Evolutionary conservation across 2,329 filamentous ascomycete genomes (phyloP).

Genomic region (Ophiocordyceps sinensis): DNA sequence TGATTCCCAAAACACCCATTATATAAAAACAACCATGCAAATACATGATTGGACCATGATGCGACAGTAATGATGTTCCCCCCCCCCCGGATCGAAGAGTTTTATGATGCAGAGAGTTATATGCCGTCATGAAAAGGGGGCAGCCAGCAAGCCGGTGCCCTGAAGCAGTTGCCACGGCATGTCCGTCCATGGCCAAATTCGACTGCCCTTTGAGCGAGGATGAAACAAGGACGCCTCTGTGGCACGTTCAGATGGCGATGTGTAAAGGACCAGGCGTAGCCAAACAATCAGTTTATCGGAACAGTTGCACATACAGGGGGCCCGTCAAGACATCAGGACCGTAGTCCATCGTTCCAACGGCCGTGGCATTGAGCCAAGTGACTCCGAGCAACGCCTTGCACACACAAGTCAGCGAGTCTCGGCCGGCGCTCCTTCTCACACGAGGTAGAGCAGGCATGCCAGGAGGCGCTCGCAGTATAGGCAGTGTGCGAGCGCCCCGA

Average conservation of each 20-base stretch:
- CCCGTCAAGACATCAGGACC: too few relatives aligned
- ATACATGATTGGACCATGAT: not conserved
- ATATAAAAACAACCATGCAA: slow-evolving; percentile 8
- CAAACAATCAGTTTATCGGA: not conserved
- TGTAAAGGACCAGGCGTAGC: not conserved
- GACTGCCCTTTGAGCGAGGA: too few relatives aligned
- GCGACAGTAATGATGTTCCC: not conserved
- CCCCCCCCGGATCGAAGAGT: not conserved
- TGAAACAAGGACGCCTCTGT: too few relatives aligned
- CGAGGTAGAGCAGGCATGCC: not conserved
- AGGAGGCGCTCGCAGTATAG: not conserved
- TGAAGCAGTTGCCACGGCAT: too few relatives aligned
- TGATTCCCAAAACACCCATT: slow-evolving; percentile 4
- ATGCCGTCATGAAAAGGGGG: too few relatives aligned
- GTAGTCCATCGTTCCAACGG: too few relatives aligned
- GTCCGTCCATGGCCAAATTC: too few relatives aligned
- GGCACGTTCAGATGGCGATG: not conserved
- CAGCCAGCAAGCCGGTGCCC: too few relatives aligned
- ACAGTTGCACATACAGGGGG: not conserved
- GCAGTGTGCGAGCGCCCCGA: not conserved
- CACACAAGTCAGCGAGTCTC: too few relatives aligned
- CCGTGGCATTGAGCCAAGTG: too few relatives aligned
- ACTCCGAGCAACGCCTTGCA: too few relatives aligned
- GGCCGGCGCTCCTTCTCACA: too few relatives aligned
- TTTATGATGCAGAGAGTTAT: not conserved